Conservation (phyloP, 768 basidiomycete species). For the Tylopilus plumbeoviolaceoides region DNA sequence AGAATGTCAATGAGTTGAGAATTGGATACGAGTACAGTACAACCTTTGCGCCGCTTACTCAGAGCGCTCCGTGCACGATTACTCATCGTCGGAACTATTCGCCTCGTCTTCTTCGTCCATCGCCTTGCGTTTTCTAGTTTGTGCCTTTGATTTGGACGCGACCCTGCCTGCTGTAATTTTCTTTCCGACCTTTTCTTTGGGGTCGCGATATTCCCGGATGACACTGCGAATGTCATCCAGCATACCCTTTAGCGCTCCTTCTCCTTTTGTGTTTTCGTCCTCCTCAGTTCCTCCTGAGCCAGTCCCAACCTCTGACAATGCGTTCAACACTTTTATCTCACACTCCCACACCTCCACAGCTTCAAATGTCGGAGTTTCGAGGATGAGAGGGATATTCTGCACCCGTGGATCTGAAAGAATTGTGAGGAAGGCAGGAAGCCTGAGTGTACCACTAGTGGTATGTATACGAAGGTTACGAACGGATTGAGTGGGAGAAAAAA, state of each 20-base stretch:
- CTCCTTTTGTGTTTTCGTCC: neutral
- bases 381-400: conserved; percentile 68
- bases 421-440: conserved; percentile 56
- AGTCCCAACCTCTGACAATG: conserved; percentile 27
- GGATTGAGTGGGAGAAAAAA: neutral
- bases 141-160: conserved; percentile 1
- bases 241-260: conserved; percentile 9
- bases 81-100: conserved; percentile 1
- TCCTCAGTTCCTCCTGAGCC: neutral
- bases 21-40: neutral
- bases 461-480: neutral
- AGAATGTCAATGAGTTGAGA: neutral
- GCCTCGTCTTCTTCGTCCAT: conserved; percentile 7
- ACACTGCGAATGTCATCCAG: conserved; percentile 8
- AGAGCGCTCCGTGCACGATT: conserved; percentile 1
- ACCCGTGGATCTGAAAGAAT: conserved; percentile 68
- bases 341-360: conserved; percentile 63
- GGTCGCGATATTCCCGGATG: conserved; percentile 11
- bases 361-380: conserved; percentile 79
- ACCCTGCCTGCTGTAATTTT: neutral
- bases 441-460: conserved; percentile 57
- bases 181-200: conserved; percentile 4
- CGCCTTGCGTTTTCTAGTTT: conserved; percentile 5
- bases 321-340: conserved; percentile 64
- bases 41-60: neutral